phyloP scores from a whole-genome alignment of 2,329 filamentous ascomycete species.

The Boeremia lycopersici region DNA sequence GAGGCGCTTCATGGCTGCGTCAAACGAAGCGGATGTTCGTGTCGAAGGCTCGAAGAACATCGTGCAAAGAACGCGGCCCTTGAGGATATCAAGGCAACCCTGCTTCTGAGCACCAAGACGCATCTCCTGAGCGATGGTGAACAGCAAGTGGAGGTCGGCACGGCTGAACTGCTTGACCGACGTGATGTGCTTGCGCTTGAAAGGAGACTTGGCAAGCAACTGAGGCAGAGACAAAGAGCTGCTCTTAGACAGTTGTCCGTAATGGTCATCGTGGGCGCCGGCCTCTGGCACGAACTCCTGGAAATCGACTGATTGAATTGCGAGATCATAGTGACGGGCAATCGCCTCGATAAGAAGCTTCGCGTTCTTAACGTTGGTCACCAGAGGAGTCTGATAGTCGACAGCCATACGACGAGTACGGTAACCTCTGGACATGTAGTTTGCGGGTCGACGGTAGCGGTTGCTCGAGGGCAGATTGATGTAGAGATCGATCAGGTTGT shows the following conservation, averaged over 20 bases:
- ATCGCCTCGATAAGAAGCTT: constrained; percentile 97
- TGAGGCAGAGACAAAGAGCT: constrained; percentile 68
- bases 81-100: constrained; percentile 84
- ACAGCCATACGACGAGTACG: constrained; percentile 97
- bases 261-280: constrained; percentile 37
- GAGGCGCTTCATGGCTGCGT: constrained; percentile 97
- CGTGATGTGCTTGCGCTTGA: constrained; percentile 88
- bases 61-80: constrained; percentile 83
- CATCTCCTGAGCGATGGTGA: constrained; percentile 98
- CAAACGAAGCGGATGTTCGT: constrained; percentile 92
- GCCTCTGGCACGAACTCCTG: constrained; percentile 71
- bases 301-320: constrained; percentile 83
- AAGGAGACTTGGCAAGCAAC: constrained; percentile 78
- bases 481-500: constrained; percentile 97
- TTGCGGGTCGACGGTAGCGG: constrained; percentile 92
- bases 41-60: constrained; percentile 99
- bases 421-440: constrained; percentile 98
- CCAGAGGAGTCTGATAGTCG: constrained; percentile 93
- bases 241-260: constrained; percentile 57
- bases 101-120: constrained; percentile 90
- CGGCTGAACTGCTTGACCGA: constrained; percentile 91
- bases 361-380: constrained; percentile 99
- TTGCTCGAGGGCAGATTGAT: constrained; percentile 99
- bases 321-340: constrained; percentile 83
- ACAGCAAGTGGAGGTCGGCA: constrained; percentile 87